These are phyloP conservation scores for Cutaneotrichosporon sp. DNA, from an alignment of 1,284 basidiomycete species.

Conservation along the genomic window DNA sequence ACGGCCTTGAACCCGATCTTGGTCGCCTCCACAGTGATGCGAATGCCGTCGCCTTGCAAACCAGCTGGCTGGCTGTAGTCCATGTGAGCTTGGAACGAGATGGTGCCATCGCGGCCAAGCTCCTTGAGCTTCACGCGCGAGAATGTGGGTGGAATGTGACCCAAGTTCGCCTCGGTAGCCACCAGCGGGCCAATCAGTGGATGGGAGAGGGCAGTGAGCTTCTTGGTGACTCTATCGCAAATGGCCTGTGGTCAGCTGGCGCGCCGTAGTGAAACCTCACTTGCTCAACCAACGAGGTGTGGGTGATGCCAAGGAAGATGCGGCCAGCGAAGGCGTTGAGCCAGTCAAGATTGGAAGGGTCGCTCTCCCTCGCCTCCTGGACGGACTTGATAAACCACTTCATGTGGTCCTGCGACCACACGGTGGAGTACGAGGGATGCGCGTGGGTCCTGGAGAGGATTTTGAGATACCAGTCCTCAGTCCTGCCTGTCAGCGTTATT, in stretches of 20 bases:
- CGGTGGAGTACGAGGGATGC: constrained; percentile 54
- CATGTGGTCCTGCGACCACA: constrained; percentile 82
- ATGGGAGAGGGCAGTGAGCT: constrained; percentile 83
- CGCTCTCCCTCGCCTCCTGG: constrained; percentile 66
- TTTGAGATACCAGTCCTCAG: constrained; percentile 90
- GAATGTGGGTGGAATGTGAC: constrained; percentile 71
- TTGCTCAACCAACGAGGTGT: constrained; percentile 73
- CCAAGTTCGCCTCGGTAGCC: constrained; percentile 86
- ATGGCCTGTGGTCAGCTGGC: constrained; percentile 60
- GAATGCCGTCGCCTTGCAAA: constrained; percentile 68
- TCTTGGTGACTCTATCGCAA: constrained; percentile 85
- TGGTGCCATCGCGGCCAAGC: constrained; percentile 86
- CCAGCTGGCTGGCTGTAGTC: constrained; percentile 58
- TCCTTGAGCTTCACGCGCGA: constrained; percentile 98
- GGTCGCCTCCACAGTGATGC: constrained; percentile 78
- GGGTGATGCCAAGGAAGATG: constrained; percentile 87
- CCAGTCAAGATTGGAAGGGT: constrained; percentile 95
- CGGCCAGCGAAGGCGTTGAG: constrained; percentile 90
- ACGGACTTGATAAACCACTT: constrained; percentile 74
- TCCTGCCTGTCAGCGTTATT: constrained; percentile 30
- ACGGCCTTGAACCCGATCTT: constrained; percentile 87
- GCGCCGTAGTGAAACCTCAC: constrained; percentile 28
- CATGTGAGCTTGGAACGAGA: constrained; percentile 80
- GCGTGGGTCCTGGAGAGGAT: constrained; percentile 67
- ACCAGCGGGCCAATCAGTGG: constrained; percentile 79